Evolutionary conservation across 257 asterid species (phyloP).

Genomic region (Fraxinus cuspidata): DNA sequence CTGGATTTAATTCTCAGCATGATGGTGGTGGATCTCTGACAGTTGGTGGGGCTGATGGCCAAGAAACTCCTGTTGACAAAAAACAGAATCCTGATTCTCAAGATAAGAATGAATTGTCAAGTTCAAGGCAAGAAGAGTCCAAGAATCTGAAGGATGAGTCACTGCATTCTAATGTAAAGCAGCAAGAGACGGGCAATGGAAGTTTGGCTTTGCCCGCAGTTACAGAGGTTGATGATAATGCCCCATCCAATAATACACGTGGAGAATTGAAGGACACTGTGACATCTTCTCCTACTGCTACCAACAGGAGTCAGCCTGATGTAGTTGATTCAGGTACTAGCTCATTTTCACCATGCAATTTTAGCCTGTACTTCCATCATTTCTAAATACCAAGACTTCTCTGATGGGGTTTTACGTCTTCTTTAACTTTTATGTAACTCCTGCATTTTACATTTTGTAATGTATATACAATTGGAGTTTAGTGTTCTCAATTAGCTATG

Average conservation of each 20-base stretch:
- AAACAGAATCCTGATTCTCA: conserved; percentile 25
- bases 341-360: not conserved
- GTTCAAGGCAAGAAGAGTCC: conserved; percentile 29
- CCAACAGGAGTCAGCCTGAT: conserved; percentile 31
- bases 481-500: not conserved
- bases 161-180: conserved; percentile 11
- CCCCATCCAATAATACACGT: conserved; percentile 27
- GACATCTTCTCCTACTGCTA: conserved; percentile 38
- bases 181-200: conserved; percentile 27
- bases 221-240: conserved; percentile 17
- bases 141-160: conserved; percentile 27
- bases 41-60: conserved; percentile 28
- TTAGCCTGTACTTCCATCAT: not conserved
- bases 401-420: conserved; percentile 4
- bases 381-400: conserved; percentile 2
- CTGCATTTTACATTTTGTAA: not conserved
- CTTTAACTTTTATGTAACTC: not conserved
- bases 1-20: conserved; percentile 28
- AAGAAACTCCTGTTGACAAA: conserved; percentile 26
- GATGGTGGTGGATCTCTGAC: conserved; percentile 24
- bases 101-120: conserved; percentile 25
- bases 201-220: conserved; percentile 6
- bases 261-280: conserved; percentile 28
- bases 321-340: conserved; percentile 51
- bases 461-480: not conserved